phyloP scores from a whole-genome alignment of 768 basidiomycete species.

The Rhodotorula taiwanensis region DNA sequence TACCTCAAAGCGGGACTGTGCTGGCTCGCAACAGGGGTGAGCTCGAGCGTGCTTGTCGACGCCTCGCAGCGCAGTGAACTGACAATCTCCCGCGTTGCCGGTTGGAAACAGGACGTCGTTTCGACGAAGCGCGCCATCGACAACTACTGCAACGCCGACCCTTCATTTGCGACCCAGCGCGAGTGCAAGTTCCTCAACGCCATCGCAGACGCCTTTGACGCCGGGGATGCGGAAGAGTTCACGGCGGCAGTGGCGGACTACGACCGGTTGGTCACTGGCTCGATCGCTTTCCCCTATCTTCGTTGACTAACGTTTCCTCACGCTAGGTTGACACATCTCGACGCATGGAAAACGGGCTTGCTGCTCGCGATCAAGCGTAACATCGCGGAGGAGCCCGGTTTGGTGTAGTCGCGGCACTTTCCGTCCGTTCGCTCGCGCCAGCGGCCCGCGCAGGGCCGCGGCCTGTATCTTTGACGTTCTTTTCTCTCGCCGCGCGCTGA shows the following conservation, averaged over 20 bases:
- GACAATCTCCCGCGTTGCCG: too few relatives aligned
- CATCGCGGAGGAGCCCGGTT: constrained; percentile 56
- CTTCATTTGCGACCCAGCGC: constrained; percentile 75
- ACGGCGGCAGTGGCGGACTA: constrained; percentile 31
- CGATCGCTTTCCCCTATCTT: too few relatives aligned
- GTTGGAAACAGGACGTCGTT: constrained; percentile 84
- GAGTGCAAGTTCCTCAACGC: constrained; percentile 81
- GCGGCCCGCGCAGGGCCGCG: too few relatives aligned
- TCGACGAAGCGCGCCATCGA: constrained; percentile 70
- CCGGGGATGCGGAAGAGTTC: constrained; percentile 50
- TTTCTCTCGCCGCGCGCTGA: not conserved
- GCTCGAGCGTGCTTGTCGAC: constrained; percentile 41
- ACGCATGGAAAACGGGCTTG: constrained; percentile 91
- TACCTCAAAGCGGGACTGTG: constrained; percentile 84
- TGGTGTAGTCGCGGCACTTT: constrained; percentile 40
- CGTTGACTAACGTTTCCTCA: not conserved
- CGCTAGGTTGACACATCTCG: constrained; percentile 72
- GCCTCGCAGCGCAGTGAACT: not conserved
- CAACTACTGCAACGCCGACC: constrained; percentile 73
- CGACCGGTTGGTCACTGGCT: constrained; percentile 23
- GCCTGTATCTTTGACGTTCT: not conserved
- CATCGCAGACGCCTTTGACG: constrained; percentile 69
- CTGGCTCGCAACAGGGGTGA: constrained; percentile 75
- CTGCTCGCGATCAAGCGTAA: constrained; percentile 81
- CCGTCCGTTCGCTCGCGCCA: not conserved